Conservation (phyloP, 2,329 filamentous ascomycete genomes). For the Colletotrichum sp. region DNA sequence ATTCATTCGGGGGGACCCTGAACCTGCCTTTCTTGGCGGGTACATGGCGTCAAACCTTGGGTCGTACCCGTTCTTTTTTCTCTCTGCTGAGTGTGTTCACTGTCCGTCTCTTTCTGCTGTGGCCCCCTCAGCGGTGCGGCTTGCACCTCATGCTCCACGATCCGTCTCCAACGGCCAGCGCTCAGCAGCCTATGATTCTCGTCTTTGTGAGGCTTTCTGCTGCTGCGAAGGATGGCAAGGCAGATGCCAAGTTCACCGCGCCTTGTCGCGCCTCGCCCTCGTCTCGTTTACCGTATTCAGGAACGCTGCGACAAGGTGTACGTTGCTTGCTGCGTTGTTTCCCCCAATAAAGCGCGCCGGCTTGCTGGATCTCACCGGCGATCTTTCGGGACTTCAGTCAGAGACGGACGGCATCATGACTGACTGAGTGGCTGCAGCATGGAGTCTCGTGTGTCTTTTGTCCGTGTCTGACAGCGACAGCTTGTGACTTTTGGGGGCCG, state of each 20-base stretch:
- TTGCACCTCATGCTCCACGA: not conserved
- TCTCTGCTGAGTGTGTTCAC: not conserved
- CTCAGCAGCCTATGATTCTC: not conserved
- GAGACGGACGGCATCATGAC: not conserved
- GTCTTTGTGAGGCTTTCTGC: not conserved
- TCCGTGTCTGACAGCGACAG: not conserved
- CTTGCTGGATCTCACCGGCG: not conserved
- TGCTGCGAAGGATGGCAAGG: not conserved
- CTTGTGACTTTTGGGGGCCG: not conserved
- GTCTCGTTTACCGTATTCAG: not conserved
- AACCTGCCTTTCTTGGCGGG: slow-evolving; percentile 11
- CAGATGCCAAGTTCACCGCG: slow-evolving; percentile 4
- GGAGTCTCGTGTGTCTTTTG: not conserved
- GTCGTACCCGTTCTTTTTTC: not conserved
- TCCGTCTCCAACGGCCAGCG: not conserved
- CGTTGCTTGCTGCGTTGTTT: not conserved
- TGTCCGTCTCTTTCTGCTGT: not conserved
- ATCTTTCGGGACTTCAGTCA: not conserved
- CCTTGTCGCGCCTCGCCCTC: not conserved
- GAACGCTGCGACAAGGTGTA: not conserved
- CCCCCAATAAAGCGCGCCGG: not conserved
- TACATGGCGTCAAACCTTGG: not conserved
- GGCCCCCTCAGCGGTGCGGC: not conserved
- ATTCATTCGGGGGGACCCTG: slow-evolving; percentile 11
- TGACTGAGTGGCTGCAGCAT: not conserved